phyloP scores from a whole-genome alignment of 2,329 filamentous ascomycete genomes.

The Boeremia lycopersici region DNA sequence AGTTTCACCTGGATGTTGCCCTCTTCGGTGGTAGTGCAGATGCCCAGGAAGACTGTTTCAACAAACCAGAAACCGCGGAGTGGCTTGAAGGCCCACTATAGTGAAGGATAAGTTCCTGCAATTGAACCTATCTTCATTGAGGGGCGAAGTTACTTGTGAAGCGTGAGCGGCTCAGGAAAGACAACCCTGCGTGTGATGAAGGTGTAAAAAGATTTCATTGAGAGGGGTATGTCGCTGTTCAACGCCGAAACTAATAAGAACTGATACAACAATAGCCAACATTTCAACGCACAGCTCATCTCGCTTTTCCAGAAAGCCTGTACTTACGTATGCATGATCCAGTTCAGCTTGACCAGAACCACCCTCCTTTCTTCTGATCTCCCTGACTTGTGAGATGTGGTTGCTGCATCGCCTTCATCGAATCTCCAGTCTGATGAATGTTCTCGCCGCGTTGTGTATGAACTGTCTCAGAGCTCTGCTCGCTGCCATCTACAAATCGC shows the following conservation, averaged over 20 bases:
- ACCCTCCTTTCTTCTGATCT: constrained; percentile 29
- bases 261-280: too few species aligned
- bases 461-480: constrained; percentile 63
- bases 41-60: too few species aligned
- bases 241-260: not conserved
- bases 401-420: constrained; percentile 20
- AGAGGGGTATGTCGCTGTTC: constrained; percentile 14
- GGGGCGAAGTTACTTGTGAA: too few species aligned
- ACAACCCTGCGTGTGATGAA: too few species aligned
- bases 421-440: not conserved
- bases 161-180: too few species aligned
- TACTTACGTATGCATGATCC: not conserved
- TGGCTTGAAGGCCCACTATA: too few species aligned
- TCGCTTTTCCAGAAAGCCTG: not conserved
- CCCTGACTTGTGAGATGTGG: not conserved
- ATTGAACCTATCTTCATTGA: too few species aligned
- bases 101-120: too few species aligned
- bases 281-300: not conserved
- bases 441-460: constrained; percentile 50
- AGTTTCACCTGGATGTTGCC: too few species aligned
- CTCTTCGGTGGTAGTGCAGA: too few species aligned
- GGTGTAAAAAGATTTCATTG: not conserved
- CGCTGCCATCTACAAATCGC: constrained; percentile 64
- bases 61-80: too few species aligned
- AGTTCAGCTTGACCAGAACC: constrained; percentile 39